These are phyloP conservation scores for Allium sativum DNA, from an alignment of 106 monocot genomes.

Conservation along the genomic window DNA sequence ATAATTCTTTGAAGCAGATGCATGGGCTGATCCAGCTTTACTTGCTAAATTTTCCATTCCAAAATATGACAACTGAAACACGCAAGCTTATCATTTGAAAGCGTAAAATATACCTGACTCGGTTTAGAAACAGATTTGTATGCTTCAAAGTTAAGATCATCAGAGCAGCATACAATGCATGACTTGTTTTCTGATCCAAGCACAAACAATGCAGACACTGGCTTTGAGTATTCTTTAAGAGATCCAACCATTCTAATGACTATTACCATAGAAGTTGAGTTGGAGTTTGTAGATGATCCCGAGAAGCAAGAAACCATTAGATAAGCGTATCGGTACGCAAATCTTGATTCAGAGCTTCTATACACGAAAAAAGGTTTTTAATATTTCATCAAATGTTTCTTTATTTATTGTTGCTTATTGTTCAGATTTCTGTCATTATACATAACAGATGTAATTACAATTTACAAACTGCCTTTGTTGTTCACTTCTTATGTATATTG, in stretches of 20 bases:
- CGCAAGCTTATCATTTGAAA: neutral
- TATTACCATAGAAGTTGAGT: neutral
- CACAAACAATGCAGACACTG: neutral
- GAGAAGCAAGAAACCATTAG: slow-evolving; percentile 18
- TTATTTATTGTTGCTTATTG: no score
- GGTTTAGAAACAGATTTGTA: neutral
- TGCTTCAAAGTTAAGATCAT: neutral
- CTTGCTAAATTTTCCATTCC: slow-evolving; percentile 2
- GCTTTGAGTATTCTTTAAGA: neutral
- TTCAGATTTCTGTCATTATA: no score
- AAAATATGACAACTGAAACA: neutral
- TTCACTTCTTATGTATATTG: slow-evolving; percentile 12
- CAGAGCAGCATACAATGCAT: neutral
- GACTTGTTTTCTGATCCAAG: neutral
- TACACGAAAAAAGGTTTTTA: no score
- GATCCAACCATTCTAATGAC: neutral
- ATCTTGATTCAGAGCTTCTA: no score
- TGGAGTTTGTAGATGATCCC: neutral
- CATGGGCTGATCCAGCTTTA: neutral
- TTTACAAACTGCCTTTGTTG: slow-evolving; percentile 9
- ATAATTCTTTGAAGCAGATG: neutral
- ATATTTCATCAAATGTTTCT: no score
- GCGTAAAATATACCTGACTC: slow-evolving; percentile 4
- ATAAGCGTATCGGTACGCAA: no score
- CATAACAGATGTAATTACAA: no score